Evolutionary conservation across 371 early-diverging fungal genomes (phyloP).

Genomic region (Mucor velutinosus): DNA sequence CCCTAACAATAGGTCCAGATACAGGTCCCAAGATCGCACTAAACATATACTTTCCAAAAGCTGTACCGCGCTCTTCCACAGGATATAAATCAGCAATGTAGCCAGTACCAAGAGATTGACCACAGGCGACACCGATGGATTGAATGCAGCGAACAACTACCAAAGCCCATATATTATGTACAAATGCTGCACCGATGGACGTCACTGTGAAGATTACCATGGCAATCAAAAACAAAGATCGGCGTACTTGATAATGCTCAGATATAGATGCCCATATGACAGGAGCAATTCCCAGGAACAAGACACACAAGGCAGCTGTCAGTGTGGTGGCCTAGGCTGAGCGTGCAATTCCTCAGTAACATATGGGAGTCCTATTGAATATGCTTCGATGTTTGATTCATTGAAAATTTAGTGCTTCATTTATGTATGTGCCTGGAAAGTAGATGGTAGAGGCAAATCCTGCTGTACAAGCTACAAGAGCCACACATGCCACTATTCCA

Average conservation of each 20-base stretch:
- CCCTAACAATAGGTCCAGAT: constrained; percentile 32
- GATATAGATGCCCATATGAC: constrained; percentile 69
- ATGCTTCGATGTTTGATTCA: no score
- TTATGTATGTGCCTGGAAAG: constrained; percentile 16
- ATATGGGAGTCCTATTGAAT: constrained; percentile 38
- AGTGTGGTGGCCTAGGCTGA: constrained; percentile 51
- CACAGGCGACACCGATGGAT: constrained; percentile 69
- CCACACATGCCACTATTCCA: constrained; percentile 4
- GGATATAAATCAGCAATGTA: constrained; percentile 10
- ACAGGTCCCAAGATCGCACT: constrained; percentile 46
- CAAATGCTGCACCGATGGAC: constrained; percentile 68
- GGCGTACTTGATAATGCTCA: constrained; percentile 61
- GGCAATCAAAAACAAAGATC: constrained; percentile 58
- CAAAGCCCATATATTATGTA: constrained; percentile 59
- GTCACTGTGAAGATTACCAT: constrained; percentile 61
- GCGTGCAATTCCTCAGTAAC: constrained; percentile 55
- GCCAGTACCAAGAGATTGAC: constrained; percentile 68
- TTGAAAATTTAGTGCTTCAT: no score
- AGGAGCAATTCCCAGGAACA: constrained; percentile 62
- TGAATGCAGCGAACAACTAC: constrained; percentile 72
- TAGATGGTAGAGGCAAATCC: constrained; percentile 26
- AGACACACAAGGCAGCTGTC: constrained; percentile 58
- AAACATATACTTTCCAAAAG: constrained; percentile 50
- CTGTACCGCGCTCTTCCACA: constrained; percentile 32
- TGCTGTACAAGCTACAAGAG: constrained; percentile 8